Evolutionary conservation across 169 alveolate genomes (phyloP).

Genomic region (Toxoplasma gondii): DNA sequence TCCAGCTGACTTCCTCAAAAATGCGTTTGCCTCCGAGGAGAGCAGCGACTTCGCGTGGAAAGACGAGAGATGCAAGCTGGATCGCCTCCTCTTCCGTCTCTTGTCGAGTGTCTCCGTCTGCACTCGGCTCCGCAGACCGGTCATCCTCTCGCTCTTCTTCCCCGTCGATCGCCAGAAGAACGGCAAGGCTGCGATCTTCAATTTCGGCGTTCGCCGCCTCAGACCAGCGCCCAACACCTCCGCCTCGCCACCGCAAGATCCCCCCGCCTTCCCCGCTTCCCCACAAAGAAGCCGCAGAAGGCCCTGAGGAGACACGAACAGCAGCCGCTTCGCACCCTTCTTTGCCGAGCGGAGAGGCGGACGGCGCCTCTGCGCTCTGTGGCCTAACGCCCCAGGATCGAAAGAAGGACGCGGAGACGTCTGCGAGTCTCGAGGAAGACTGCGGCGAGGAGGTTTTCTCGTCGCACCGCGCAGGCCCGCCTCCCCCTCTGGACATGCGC

Average conservation of each 20-base stretch:
- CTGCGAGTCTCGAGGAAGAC: neutral
- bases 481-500: neutral
- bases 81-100: neutral
- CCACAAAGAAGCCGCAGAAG: neutral
- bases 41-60: neutral
- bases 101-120: neutral
- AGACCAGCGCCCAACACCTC: conserved; percentile 30
- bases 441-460: neutral
- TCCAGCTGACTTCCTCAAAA: neutral
- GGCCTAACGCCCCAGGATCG: neutral
- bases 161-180: conserved; percentile 6
- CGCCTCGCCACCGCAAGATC: conserved; percentile 27
- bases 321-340: neutral
- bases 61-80: neutral
- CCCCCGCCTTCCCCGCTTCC: conserved; percentile 12
- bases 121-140: neutral
- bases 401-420: too few relatives aligned
- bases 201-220: conserved; percentile 22
- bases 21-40: neutral
- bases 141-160: neutral
- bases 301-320: neutral
- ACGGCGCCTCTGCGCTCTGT: neutral
- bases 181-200: conserved; percentile 18
- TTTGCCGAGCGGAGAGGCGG: neutral
- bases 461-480: neutral